phyloP scores from a whole-genome alignment of 352 stramenopile species.

The Peronospora tabacina region DNA sequence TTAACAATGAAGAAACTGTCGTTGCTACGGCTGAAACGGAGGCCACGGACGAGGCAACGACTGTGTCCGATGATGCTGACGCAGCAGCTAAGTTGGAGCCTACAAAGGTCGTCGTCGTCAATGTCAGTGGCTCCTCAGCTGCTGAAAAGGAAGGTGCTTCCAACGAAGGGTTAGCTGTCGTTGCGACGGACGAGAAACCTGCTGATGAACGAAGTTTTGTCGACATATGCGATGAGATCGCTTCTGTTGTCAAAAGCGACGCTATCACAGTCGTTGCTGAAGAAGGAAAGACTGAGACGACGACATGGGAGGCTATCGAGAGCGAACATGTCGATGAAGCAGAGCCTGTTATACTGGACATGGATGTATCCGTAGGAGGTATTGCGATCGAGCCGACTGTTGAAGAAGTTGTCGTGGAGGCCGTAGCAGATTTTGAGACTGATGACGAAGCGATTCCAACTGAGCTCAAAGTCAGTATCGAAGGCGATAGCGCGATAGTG shows the following conservation, averaged over 20 bases:
- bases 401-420: neutral
- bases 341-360: neutral
- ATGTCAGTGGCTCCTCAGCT: neutral
- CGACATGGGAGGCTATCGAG: neutral
- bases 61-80: neutral
- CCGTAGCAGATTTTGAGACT: neutral
- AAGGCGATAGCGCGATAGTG: neutral
- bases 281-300: neutral
- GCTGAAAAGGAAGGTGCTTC: neutral
- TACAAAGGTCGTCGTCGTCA: neutral
- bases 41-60: neutral
- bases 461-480: neutral
- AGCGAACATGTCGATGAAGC: neutral
- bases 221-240: neutral
- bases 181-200: neutral
- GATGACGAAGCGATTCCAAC: neutral
- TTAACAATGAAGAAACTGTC: neutral
- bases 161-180: neutral
- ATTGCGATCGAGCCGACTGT: neutral
- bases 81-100: neutral
- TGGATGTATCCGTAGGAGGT: neutral
- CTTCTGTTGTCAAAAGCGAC: neutral
- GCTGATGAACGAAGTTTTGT: constrained; percentile 3
- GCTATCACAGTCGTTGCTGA: neutral
- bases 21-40: neutral